Percentiles rank a stretch among this genome's conserved stretches.
Conservation (phyloP, 2,329 filamentous ascomycete species). For the Ophiostoma ulmi region DNA sequence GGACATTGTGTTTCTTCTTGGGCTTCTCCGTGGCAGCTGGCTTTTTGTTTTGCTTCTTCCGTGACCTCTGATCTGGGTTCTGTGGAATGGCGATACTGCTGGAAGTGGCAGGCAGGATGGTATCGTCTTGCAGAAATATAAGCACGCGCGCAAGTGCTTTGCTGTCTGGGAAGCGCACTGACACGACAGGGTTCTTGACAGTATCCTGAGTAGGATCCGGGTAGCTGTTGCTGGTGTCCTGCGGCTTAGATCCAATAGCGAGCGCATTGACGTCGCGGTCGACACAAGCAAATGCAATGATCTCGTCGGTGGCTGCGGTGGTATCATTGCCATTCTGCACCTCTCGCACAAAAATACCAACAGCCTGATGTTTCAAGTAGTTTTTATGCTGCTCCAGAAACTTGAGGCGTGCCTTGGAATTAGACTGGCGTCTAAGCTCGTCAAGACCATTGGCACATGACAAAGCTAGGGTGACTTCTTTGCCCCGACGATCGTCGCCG, state of each 20-base stretch:
- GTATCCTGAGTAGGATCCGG: not conserved
- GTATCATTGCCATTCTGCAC: not conserved
- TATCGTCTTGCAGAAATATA: slow-evolving; percentile 36
- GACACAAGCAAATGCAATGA: slow-evolving; percentile 57
- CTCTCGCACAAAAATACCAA: slow-evolving; percentile 54
- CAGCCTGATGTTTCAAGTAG: slow-evolving; percentile 54
- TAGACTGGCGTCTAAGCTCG: slow-evolving; percentile 35
- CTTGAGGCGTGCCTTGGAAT: slow-evolving; percentile 34
- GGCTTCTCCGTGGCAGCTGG: slow-evolving; percentile 14
- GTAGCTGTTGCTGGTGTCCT: not conserved
- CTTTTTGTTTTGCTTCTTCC: not conserved
- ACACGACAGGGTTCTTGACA: slow-evolving; percentile 42
- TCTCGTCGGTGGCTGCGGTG: slow-evolving; percentile 32
- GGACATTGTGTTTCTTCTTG: slow-evolving; percentile 28
- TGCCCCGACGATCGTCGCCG: slow-evolving; percentile 30
- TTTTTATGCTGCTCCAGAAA: slow-evolving; percentile 45
- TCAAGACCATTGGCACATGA: slow-evolving; percentile 41
- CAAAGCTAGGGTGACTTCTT: slow-evolving; percentile 40
- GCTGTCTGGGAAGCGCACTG: slow-evolving; percentile 47
- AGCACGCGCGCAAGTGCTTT: slow-evolving; percentile 45
- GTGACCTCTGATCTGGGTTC: not conserved
- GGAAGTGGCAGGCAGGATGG: not conserved
- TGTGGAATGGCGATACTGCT: not conserved
- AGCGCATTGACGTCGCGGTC: slow-evolving; percentile 49
- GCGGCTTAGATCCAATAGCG: slow-evolving; percentile 5